Percentiles rank a stretch among this genome's conserved stretches.
These are phyloP conservation scores for Furcasterigmium sp. DNA, from an alignment of 2,329 filamentous ascomycete species.

Conservation along the genomic window DNA sequence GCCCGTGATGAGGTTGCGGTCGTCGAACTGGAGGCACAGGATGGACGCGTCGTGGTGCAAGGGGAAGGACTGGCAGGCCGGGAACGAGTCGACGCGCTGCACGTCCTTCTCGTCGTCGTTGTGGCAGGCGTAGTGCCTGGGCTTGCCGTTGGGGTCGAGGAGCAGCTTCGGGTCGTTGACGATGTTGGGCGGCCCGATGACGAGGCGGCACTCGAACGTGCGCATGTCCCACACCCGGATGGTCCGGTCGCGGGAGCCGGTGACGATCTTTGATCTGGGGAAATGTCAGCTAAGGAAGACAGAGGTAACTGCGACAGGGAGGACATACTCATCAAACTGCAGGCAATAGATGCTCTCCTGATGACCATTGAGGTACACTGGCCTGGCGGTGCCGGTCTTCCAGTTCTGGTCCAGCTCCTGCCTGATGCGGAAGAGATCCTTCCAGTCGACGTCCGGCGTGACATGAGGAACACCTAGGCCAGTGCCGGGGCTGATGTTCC, in stretches of 20 bases:
- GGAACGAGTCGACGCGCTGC: slow-evolving; percentile 37
- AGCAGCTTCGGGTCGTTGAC: slow-evolving; percentile 48
- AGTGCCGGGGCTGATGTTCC: slow-evolving; percentile 43
- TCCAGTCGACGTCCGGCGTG: slow-evolving; percentile 71
- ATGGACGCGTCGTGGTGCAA: slow-evolving; percentile 86
- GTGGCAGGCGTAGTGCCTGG: slow-evolving; percentile 50
- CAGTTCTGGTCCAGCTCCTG: slow-evolving; percentile 73
- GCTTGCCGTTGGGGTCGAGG: slow-evolving; percentile 42
- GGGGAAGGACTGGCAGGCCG: slow-evolving; percentile 50
- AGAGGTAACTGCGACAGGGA: not conserved
- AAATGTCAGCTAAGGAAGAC: slow-evolving; percentile 24
- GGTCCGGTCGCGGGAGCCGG: slow-evolving; percentile 89
- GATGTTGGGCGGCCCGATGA: slow-evolving; percentile 75
- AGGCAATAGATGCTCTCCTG: slow-evolving; percentile 96
- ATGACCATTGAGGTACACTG: slow-evolving; percentile 89
- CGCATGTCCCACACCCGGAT: slow-evolving; percentile 95
- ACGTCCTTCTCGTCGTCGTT: slow-evolving; percentile 40
- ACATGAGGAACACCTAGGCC: slow-evolving; percentile 53
- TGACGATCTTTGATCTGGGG: slow-evolving; percentile 82
- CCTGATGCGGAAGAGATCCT: slow-evolving; percentile 74
- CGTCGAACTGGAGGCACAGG: slow-evolving; percentile 90
- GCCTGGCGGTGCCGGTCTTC: slow-evolving; percentile 71
- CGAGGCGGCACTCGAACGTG: slow-evolving; percentile 75
- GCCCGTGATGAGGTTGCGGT: slow-evolving; percentile 87
- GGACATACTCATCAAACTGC: slow-evolving; percentile 86